These are phyloP conservation scores for Paecilomyces variotii DNA, from an alignment of 2,329 filamentous ascomycete species.

Conservation along the genomic window DNA sequence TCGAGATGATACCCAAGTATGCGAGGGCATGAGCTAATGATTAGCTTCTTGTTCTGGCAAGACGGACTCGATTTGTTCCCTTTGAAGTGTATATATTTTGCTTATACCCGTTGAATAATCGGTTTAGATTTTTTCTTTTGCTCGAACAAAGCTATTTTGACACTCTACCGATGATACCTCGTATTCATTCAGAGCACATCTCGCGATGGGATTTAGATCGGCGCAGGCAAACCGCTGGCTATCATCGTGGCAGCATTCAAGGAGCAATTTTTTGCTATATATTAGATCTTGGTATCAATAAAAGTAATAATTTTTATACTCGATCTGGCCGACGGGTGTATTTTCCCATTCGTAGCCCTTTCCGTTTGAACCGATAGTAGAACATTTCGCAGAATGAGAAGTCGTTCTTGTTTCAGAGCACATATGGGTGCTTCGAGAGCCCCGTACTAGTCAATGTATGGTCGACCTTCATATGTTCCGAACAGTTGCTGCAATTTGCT, in stretches of 20 bases:
- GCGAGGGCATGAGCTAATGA: neutral
- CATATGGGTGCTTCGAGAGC: neutral
- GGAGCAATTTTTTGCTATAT: neutral
- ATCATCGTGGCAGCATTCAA: neutral
- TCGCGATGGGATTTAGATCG: neutral
- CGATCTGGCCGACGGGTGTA: neutral
- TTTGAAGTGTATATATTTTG: neutral
- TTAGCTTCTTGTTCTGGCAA: neutral
- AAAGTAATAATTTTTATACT: neutral
- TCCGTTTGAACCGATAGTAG: neutral
- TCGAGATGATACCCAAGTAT: neutral
- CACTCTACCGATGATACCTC: neutral
- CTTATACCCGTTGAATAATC: neutral
- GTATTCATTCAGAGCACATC: neutral
- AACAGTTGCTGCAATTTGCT: neutral
- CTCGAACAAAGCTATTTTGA: neutral
- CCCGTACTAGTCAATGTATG: neutral
- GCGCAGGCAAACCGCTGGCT: neutral
- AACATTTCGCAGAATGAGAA: neutral
- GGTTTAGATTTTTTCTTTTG: neutral
- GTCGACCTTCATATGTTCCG: neutral
- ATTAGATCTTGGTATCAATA: neutral
- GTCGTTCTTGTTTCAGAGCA: neutral
- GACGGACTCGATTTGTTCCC: neutral
- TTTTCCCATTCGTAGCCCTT: neutral